Base-by-base conservation (phyloP, 2,329 filamentous ascomycete genomes). In the Aspergillus arachidicola region DNA sequence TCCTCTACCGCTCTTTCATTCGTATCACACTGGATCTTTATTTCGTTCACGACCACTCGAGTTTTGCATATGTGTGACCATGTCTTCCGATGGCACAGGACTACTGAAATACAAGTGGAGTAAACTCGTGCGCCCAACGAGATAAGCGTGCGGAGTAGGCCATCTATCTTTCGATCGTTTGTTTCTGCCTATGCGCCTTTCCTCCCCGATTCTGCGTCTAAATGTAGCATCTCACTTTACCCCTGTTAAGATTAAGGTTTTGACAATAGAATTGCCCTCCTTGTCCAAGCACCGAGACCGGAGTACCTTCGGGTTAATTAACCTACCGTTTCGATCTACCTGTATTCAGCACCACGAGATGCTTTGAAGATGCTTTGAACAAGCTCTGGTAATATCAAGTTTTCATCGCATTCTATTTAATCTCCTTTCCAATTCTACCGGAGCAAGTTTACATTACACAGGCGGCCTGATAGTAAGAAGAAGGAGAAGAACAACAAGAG, bases 61-160 rank as follows among this genome's bases (percentile, higher is more conserved):
- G 23, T n/a, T 53, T 14, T 45, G 43, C 9, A n/a, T 51, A 45
- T 41, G 21, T 45, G 61, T 64, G 64, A 67, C 55, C 9, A 19
- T 43, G 50, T 66, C 62, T 63, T 63, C 64, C 63, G 61, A 63
- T 36, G 53, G 43, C 34, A 55, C 32, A 36, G 21, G 21, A 14
- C 38, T 61, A 23, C 60, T 38, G 34, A 51, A 48, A 46, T 62
- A 38, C n/a, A 23, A 38, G 51, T 38, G 51, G 59, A 62, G 61
- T 64, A 62, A 54, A 50, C 46, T 38, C 32, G 51, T 55, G 51
- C 50, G 53, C 54, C 21, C 51, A 38, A 26, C 51, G n/a, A 38
- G 19, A 23, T 16, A 19, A 38, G 32, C 36, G 11, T 38, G n/a
- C 32, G 32, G 51, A 38, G 32, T 55, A 55, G 51, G 21, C 32